Percentiles rank a stretch among this genome's conserved stretches.
These are phyloP conservation scores for Alternaria panax DNA, from an alignment of 2,329 filamentous ascomycete genomes.

Conservation along the genomic window DNA sequence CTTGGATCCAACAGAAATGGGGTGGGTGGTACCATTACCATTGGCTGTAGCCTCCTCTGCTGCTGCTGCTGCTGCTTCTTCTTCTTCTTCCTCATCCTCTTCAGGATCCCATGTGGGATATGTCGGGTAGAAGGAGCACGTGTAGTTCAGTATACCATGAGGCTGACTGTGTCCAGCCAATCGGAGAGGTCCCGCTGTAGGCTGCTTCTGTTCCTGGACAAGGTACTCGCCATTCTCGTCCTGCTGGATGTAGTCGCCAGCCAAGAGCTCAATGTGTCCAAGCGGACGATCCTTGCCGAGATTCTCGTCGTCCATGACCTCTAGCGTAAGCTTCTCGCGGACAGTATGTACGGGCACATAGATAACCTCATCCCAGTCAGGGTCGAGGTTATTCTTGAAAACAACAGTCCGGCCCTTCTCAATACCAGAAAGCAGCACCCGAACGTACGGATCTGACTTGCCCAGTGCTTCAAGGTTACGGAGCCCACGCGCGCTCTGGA, in stretches of 20 bases:
- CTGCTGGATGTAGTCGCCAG: slow-evolving; percentile 79
- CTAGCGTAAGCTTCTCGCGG: slow-evolving; percentile 83
- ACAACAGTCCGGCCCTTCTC: slow-evolving; percentile 93
- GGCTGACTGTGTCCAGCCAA: slow-evolving; percentile 74
- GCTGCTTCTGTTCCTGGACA: slow-evolving; percentile 76
- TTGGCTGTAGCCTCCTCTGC: slow-evolving; percentile 40
- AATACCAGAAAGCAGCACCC: slow-evolving; percentile 86
- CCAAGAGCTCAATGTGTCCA: slow-evolving; percentile 78
- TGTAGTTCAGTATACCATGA: slow-evolving; percentile 85
- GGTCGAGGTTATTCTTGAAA: slow-evolving; percentile 93
- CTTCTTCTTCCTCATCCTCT: slow-evolving; percentile 69
- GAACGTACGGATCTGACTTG: slow-evolving; percentile 94
- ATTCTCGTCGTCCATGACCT: slow-evolving; percentile 97
- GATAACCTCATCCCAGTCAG: slow-evolving; percentile 93
- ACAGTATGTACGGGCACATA: slow-evolving; percentile 89
- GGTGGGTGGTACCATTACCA: slow-evolving; percentile 32
- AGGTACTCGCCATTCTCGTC: slow-evolving; percentile 82
- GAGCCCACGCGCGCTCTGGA: slow-evolving; percentile 80
- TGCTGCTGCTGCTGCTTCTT: slow-evolving; percentile 46
- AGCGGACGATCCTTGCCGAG: slow-evolving; percentile 89
- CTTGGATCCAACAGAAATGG: slow-evolving; percentile 33
- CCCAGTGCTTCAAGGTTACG: slow-evolving; percentile 94
- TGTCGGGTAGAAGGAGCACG: slow-evolving; percentile 87
- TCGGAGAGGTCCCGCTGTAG: slow-evolving; percentile 71
- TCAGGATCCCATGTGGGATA: slow-evolving; percentile 89